Evolutionary conservation across 495 filamentous ascomycete genomes (phyloP), one percentile per base, ranked within the genome.

Genomic region (Talaromyces borbonicus): DNA sequence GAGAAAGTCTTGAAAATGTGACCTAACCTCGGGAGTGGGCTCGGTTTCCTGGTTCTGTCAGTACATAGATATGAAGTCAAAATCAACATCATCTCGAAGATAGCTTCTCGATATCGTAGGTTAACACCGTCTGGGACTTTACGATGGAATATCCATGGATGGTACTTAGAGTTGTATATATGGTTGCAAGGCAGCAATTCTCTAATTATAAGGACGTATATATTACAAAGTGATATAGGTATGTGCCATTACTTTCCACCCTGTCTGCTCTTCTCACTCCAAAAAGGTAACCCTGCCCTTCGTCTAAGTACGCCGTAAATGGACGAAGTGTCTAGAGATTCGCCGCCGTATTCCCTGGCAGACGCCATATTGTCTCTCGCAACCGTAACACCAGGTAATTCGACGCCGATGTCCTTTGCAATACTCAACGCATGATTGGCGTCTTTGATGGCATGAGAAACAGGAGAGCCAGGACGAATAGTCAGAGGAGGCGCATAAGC

Each of bases 381-480:
- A 5, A 71, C 9, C 46, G 62, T 35, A 19, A 71, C 52, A 8
- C 61, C 61, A n/a, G 67, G 67, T 30, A 71, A 54, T 30, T 66
- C 37, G 30, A 67, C 60, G 3, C 59, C 53, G 33, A 58, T 53
- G 9, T 62, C 58, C 43, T 62, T 35, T 2, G 67, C 63, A 50
- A 70, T 66, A 2, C 53, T 37, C 47, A 65, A 55, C 0, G 63
- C 67, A 49, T 69, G 64, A 8, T 58, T 61, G 11, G 68, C 67
- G 51, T 72, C 68, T 43, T 72, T 72, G 47, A 72, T 72, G 15
- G 68, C 64, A 12, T 69, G 42, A 0, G 64, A 67, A 5, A 71
- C 68, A 11, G 63, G 66, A 38, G 71, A 72, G 7, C 68, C 68
- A 30, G 68, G 67, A 30, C 62, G 63, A 1, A 63, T 61, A 26